phyloP scores from a whole-genome alignment of 306 rosid species.

The Sindora glabra region DNA sequence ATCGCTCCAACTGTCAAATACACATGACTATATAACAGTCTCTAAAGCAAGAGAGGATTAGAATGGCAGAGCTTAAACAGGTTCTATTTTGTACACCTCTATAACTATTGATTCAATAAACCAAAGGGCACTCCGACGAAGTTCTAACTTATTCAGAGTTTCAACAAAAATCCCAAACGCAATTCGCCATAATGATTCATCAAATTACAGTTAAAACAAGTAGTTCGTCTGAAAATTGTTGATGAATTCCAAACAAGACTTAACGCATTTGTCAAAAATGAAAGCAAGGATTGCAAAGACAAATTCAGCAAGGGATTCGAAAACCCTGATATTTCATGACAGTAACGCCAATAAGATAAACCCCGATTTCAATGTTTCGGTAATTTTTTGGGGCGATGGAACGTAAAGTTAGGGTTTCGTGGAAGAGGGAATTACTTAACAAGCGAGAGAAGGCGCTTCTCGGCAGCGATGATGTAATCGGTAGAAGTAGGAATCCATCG shows the following conservation, averaged over 20 bases:
- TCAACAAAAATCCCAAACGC: too few relatives aligned
- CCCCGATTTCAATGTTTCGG: neutral
- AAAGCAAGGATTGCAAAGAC: neutral
- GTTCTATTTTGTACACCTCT: neutral
- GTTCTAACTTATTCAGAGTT: neutral
- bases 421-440: conserved; percentile 52
- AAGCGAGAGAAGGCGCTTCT: conserved; percentile 87
- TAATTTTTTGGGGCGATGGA: neutral
- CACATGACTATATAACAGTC: neutral
- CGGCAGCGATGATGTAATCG: conserved; percentile 72
- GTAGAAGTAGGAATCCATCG: conserved; percentile 95
- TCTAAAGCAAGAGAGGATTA: neutral
- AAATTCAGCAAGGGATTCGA: neutral
- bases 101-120: neutral
- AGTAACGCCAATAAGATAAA: neutral
- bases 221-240: neutral
- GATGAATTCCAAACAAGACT: neutral
- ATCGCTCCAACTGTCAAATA: neutral
- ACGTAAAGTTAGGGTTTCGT: conserved; percentile 11
- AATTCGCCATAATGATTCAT: too few relatives aligned
- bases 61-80: neutral
- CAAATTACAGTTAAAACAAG: too few relatives aligned
- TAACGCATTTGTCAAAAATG: neutral
- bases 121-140: neutral
- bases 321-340: neutral